phyloP scores from a whole-genome alignment of 352 stramenopile species.

The Phytophthora nicotianae region DNA sequence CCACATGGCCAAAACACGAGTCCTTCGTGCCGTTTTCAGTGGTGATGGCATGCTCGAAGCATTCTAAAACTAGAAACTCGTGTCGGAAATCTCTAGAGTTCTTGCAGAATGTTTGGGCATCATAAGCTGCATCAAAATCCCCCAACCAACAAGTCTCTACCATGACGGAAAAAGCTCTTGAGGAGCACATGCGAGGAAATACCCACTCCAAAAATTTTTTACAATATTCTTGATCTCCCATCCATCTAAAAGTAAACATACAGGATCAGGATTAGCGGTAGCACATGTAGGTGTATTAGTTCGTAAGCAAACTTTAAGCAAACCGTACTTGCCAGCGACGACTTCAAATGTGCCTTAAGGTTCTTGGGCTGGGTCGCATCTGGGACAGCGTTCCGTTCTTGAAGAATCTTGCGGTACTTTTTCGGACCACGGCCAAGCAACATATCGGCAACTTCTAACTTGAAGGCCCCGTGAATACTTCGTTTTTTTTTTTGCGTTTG shows the following conservation, averaged over 20 bases:
- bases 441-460: no score
- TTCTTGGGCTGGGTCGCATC: neutral
- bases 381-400: no score
- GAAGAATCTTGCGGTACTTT: no score
- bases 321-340: neutral
- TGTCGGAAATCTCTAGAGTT: neutral
- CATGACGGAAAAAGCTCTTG: neutral
- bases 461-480: no score
- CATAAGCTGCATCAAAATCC: neutral
- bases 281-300: no score
- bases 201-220: neutral
- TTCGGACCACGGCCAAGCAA: no score
- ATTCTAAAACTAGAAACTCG: neutral
- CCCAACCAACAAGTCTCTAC: neutral
- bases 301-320: neutral
- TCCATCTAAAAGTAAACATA: no score
- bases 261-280: no score
- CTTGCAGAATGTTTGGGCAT: neutral
- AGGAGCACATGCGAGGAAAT: neutral
- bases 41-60: neutral
- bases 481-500: no score
- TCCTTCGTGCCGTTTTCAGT: neutral
- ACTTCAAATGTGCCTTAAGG: neutral
- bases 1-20: neutral
- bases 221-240: neutral